Evolutionary conservation across 164 flowering plant genomes (phyloP).

Genomic region (Sedum album): DNA sequence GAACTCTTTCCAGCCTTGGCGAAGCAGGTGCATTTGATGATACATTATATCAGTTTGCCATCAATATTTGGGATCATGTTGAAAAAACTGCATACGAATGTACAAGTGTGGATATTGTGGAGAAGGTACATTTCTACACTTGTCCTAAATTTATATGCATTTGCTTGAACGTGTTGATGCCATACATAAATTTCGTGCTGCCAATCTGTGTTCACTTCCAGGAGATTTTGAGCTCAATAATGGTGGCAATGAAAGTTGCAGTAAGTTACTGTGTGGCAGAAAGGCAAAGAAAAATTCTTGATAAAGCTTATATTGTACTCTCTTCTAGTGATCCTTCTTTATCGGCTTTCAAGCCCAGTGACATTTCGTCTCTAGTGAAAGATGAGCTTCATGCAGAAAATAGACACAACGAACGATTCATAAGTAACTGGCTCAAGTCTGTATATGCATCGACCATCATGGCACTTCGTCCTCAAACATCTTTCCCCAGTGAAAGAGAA

Average conservation of each 20-base stretch:
- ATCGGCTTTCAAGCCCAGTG: conserved; percentile 14
- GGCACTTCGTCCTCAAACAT: conserved; percentile 59
- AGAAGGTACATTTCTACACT: conserved; percentile 28
- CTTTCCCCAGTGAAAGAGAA: conserved; percentile 39
- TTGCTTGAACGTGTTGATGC: not conserved
- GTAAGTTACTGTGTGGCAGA: conserved; percentile 48
- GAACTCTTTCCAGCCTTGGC: conserved; percentile 26
- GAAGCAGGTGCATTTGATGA: conserved; percentile 41
- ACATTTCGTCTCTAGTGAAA: conserved; percentile 18
- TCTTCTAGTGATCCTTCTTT: conserved; percentile 26
- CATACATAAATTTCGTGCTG: not conserved
- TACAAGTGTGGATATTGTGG: conserved; percentile 18
- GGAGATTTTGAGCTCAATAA: conserved; percentile 61
- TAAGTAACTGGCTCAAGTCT: conserved; percentile 60
- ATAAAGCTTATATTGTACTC: conserved; percentile 48
- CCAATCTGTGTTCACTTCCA: conserved; percentile 18
- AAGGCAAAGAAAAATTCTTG: conserved; percentile 45
- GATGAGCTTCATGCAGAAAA: conserved; percentile 15
- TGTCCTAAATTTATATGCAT: not conserved
- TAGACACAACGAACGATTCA: conserved; percentile 20
- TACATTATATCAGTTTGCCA: conserved; percentile 36
- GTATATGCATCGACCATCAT: conserved; percentile 69
- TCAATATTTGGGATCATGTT: conserved; percentile 43
- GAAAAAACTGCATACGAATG: conserved; percentile 19
- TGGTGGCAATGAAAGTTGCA: conserved; percentile 55